These are phyloP conservation scores for Meyerozyma guilliermondii DNA, from an alignment of 1,139 yeast species.

Conservation along the genomic window DNA sequence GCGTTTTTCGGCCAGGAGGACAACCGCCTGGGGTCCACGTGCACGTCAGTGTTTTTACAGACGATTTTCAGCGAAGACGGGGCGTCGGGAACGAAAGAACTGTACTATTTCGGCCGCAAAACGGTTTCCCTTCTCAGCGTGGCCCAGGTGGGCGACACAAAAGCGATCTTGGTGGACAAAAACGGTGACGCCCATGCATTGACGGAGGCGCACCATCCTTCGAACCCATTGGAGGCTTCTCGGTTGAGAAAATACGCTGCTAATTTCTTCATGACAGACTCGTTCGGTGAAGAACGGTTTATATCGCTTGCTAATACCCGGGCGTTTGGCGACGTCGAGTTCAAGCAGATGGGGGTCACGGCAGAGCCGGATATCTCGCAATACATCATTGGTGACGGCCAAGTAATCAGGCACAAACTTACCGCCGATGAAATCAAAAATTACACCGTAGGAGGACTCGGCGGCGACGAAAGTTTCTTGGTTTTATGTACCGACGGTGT, in stretches of 20 bases:
- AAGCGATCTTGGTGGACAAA: conserved; percentile 75
- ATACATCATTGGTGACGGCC: conserved; percentile 53
- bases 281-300: conserved; percentile 90
- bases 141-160: conserved; percentile 94
- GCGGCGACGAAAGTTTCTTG: conserved; percentile 80
- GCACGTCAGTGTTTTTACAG: conserved; percentile 73
- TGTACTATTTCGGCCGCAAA: conserved; percentile 64
- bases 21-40: conserved; percentile 67
- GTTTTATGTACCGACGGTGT: conserved; percentile 85
- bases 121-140: conserved; percentile 69
- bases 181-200: conserved; percentile 75
- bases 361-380: conserved; percentile 89
- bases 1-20: conserved; percentile 31
- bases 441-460: conserved; percentile 46
- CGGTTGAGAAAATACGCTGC: conserved; percentile 70
- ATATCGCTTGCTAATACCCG: conserved; percentile 86
- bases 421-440: conserved; percentile 34
- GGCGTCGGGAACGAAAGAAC: conserved; percentile 15
- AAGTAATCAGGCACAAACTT: conserved; percentile 27
- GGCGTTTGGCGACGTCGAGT: conserved; percentile 83
- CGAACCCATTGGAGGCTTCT: conserved; percentile 70
- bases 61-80: conserved; percentile 21
- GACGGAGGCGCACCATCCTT: conserved; percentile 83
- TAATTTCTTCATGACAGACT: conserved; percentile 74
- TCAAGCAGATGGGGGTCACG: conserved; percentile 76